Conservation (phyloP, 257 asterid species). For the Scutellaria galericulata region DNA sequence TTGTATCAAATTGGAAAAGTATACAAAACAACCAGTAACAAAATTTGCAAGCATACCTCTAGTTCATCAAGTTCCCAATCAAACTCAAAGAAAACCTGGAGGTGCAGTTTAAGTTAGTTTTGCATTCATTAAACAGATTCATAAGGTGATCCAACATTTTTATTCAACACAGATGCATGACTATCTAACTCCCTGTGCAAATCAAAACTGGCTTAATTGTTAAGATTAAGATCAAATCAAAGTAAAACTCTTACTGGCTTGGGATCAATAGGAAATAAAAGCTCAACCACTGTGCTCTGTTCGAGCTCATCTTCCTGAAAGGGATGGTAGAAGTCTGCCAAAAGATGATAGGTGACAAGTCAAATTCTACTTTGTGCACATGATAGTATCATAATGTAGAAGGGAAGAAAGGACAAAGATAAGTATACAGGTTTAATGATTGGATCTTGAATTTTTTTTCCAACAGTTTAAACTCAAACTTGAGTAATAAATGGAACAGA, state of each 20-base stretch:
- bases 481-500: background rate
- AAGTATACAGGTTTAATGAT: background rate
- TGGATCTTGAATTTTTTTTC: background rate
- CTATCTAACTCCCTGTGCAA: conserved; percentile 24
- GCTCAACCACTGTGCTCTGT: conserved; percentile 66
- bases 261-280: conserved; percentile 75
- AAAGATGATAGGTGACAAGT: conserved; percentile 26
- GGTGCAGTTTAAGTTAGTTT: conserved; percentile 32
- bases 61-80: conserved; percentile 88
- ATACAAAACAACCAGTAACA: background rate
- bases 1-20: background rate
- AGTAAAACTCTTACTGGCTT: conserved; percentile 58
- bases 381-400: no score
- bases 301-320: conserved; percentile 76
- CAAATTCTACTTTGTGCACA: conserved; percentile 2
- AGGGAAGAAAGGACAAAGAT: no score
- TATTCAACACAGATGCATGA: background rate
- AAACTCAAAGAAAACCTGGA: conserved; percentile 82
- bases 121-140: background rate
- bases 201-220: conserved; percentile 15
- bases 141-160: background rate
- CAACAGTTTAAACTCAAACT: no score
- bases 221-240: conserved; percentile 25
- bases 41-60: conserved; percentile 60
- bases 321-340: conserved; percentile 85